Conservation (phyloP, 2,329 filamentous ascomycete species). For the Ophiocordyceps robertsii region DNA sequence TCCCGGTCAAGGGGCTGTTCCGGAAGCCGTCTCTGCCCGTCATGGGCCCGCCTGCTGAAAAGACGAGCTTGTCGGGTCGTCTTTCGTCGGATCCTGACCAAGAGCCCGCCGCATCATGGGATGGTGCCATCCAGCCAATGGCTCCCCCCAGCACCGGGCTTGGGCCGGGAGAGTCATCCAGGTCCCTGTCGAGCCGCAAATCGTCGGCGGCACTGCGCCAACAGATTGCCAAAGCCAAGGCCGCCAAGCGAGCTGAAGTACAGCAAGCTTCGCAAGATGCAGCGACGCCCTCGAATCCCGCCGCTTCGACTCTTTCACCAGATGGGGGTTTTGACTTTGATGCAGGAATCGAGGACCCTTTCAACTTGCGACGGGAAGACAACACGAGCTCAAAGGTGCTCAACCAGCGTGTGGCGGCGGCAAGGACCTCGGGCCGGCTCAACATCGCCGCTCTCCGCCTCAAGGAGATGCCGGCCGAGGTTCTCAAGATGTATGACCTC, state of each 20-base stretch:
- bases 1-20: conserved; percentile 39
- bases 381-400: conserved; percentile 53
- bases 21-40: conserved; percentile 39
- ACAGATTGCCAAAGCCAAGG: conserved; percentile 86
- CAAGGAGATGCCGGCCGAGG: conserved; percentile 65
- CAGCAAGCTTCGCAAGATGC: conserved; percentile 16
- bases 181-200: conserved; percentile 30
- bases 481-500: conserved; percentile 82
- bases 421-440: conserved; percentile 64
- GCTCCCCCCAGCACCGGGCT: conserved; percentile 4
- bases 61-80: not conserved
- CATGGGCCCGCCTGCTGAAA: conserved; percentile 13
- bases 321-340: conserved; percentile 36
- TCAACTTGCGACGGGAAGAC: conserved; percentile 50
- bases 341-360: conserved; percentile 46
- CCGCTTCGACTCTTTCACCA: conserved; percentile 28
- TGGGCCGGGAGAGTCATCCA: conserved; percentile 6
- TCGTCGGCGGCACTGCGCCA: conserved; percentile 74
- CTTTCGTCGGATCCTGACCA: not conserved
- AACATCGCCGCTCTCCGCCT: conserved; percentile 81
- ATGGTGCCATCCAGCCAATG: conserved; percentile 15
- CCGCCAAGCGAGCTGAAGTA: conserved; percentile 50
- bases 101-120: conserved; percentile 11
- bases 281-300: conserved; percentile 2
- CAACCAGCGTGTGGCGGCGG: conserved; percentile 57